Evolutionary conservation across 1,139 yeast species (phyloP).

Genomic region (Yamadazyma oceani): DNA sequence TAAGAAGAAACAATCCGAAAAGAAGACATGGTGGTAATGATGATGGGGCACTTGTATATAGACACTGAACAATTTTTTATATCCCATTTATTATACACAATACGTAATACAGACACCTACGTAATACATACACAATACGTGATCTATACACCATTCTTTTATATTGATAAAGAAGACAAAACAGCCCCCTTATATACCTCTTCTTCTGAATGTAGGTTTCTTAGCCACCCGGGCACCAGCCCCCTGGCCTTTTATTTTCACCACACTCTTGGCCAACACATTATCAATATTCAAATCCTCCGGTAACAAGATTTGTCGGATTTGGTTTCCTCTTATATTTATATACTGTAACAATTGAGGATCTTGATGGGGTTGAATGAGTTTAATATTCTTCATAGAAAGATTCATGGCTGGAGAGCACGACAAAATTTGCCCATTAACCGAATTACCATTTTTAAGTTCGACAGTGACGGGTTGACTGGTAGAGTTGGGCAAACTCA

Average conservation of each 20-base stretch:
- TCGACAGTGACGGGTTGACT: constrained; percentile 91
- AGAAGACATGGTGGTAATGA: constrained; percentile 48
- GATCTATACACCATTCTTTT: no score
- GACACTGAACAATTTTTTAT: no score
- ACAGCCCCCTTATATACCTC: background rate
- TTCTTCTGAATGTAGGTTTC: constrained; percentile 4
- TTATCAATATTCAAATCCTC: constrained; percentile 84
- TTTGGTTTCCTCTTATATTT: constrained; percentile 87
- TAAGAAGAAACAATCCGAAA: constrained; percentile 48
- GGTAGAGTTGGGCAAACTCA: constrained; percentile 67
- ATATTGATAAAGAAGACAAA: no score
- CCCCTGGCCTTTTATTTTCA: constrained; percentile 40
- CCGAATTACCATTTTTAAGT: constrained; percentile 73
- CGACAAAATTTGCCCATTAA: constrained; percentile 57
- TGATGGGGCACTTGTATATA: background rate
- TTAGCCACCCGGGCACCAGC: constrained; percentile 32
- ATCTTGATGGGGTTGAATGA: constrained; percentile 70
- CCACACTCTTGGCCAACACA: constrained; percentile 51
- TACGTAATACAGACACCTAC: no score
- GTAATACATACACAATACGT: no score
- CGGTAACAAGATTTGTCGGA: constrained; percentile 82
- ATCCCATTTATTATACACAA: background rate
- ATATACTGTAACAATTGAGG: constrained; percentile 76
- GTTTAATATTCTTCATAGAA: constrained; percentile 76
- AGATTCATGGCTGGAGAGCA: constrained; percentile 95